These are phyloP conservation scores for Sedum album DNA, from an alignment of 164 flowering plant genomes.

Conservation along the genomic window DNA sequence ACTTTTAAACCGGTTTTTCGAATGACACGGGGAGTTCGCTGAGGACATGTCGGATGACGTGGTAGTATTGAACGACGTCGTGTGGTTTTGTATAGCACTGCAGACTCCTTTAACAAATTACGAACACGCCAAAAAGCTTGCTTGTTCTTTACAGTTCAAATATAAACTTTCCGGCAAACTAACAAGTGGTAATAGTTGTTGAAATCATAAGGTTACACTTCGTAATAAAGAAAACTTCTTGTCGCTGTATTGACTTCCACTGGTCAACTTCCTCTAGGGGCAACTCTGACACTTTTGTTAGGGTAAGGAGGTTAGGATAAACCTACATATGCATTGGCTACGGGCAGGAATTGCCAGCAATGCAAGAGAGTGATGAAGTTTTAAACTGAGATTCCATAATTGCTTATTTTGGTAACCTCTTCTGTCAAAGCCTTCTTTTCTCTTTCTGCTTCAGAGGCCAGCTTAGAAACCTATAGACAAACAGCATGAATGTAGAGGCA, in stretches of 20 bases:
- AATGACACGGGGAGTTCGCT: not conserved
- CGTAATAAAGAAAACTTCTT: not conserved
- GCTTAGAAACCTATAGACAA: slow-evolving; percentile 49
- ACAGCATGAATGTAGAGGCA: not conserved
- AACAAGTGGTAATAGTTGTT: too few species aligned
- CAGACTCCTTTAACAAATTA: too few species aligned
- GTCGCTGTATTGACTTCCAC: not conserved
- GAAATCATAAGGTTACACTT: too few species aligned
- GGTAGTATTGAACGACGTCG: not conserved
- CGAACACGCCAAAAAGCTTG: too few species aligned
- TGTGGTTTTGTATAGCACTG: too few species aligned
- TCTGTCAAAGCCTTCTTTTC: slow-evolving; percentile 49
- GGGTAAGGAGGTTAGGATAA: too few species aligned
- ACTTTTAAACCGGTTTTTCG: too few species aligned
- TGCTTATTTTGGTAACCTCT: slow-evolving; percentile 74
- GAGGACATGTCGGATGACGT: not conserved
- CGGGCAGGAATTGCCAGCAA: too few species aligned
- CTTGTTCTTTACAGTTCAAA: too few species aligned
- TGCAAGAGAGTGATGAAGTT: not conserved
- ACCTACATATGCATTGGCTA: too few species aligned
- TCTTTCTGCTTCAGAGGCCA: slow-evolving; percentile 55
- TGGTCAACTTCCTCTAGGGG: not conserved
- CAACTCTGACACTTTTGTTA: too few species aligned
- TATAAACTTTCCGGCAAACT: too few species aligned
- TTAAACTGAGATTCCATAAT: slow-evolving; percentile 80